Percentiles rank a stretch among this genome's conserved stretches.
Evolutionary conservation across 2,329 filamentous ascomycete genomes (phyloP).

Genomic region (Fusarium fujikuroi): DNA sequence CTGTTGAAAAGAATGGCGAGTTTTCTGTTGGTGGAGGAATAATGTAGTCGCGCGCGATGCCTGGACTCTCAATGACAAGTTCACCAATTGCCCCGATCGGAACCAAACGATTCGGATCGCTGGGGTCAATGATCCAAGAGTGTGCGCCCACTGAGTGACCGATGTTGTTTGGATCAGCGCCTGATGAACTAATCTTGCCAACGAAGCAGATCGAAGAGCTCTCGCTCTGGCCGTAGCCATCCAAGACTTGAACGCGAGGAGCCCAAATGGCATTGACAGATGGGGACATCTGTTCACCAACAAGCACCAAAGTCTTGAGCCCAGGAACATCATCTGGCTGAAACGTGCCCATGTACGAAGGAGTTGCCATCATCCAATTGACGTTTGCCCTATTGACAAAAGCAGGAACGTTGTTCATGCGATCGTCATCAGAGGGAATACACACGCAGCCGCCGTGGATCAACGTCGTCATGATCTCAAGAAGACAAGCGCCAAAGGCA

Average conservation of each 20-base stretch:
- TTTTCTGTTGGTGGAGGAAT: background rate
- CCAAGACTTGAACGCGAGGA: constrained; percentile 45
- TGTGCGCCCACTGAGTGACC: constrained; percentile 12
- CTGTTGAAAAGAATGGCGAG: background rate
- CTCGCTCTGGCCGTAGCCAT: constrained; percentile 53
- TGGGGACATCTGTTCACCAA: constrained; percentile 5
- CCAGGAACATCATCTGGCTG: background rate
- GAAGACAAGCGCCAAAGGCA: constrained; percentile 32
- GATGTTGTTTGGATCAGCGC: constrained; percentile 16
- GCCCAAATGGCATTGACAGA: background rate
- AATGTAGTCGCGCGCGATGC: constrained; percentile 32
- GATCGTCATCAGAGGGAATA: constrained; percentile 35
- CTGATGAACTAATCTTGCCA: background rate
- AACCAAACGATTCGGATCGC: background rate
- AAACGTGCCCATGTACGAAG: constrained; percentile 16
- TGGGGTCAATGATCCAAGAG: constrained; percentile 26
- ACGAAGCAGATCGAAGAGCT: constrained; percentile 15
- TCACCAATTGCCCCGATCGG: constrained; percentile 33
- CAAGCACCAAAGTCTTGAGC: background rate
- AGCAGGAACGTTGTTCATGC: constrained; percentile 33
- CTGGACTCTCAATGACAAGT: constrained; percentile 36
- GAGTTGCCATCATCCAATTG: constrained; percentile 31
- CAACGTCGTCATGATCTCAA: constrained; percentile 24
- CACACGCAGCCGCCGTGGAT: constrained; percentile 29
- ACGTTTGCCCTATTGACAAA: constrained; percentile 13